Evolutionary conservation across 345 rosid species (phyloP), one percentile per base, ranked within the genome.

Genomic region (Combretum micranthum): DNA sequence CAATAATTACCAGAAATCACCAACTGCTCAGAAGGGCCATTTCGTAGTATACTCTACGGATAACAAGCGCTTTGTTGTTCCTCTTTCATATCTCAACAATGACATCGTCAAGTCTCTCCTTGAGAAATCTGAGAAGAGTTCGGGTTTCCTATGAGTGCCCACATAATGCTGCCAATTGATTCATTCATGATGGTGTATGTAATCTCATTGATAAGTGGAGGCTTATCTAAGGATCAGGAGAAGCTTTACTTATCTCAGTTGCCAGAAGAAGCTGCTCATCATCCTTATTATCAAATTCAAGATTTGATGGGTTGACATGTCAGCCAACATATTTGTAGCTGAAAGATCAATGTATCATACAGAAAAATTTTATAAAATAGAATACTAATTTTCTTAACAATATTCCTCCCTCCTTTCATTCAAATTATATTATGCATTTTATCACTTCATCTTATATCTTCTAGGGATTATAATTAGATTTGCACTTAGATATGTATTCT

Each of bases 161-260:
- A 73, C 21, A 75, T 75, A 57, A 72, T 59, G 2, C 44, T 72
- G 44, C 72, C 80, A n/a, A 69, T 66, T 14, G 76, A 79, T 57
- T 59, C 64, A 0, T 50, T 16, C 11, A 65, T 73, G 21, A 0
- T 76, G 52, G 56, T 63, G 47, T 70, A 73, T 46, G 46, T 79
- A 0, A 52, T 73, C 17, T 61, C 53, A 20, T 13, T 73, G 49
- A 42, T 68, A n/a, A 13, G 57, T 55, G 2, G 62, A 55, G 16
- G 64, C 32, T 44, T 72, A 20, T 66, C 61, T 42, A 48, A 26
- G 57, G 73, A 81, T 15, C 63, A 70, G 3, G 77, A 77, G 63
- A 72, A 1, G 67, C 79, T 56, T 21, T 77, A 23, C 57, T 51
- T 9, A 15, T 42, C 10, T 55, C 67, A 6, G 46, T 63, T 56